Evolutionary conservation across 2,329 filamentous ascomycete species (phyloP).

Genomic region (Colletotrichum gloeosporioides): DNA sequence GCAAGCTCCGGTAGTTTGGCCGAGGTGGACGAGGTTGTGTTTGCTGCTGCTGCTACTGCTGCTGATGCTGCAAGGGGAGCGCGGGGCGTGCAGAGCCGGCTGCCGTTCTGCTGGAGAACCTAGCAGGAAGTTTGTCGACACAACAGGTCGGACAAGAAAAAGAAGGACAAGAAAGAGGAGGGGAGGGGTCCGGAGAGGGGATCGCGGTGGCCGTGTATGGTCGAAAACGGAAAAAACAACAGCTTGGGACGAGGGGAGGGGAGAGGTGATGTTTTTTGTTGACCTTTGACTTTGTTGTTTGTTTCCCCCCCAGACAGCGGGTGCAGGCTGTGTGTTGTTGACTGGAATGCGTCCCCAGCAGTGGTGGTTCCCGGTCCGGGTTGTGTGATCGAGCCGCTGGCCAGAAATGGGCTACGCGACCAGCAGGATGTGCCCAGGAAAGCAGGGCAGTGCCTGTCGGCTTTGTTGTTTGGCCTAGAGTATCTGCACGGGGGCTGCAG

Average conservation of each 20-base stretch:
- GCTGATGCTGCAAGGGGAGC: neutral
- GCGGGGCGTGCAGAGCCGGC: constrained; percentile 19
- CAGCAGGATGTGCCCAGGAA: neutral
- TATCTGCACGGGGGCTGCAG: constrained; percentile 14
- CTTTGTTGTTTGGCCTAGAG: constrained; percentile 14
- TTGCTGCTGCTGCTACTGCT: neutral
- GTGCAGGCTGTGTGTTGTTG: constrained; percentile 14
- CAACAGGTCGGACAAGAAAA: neutral
- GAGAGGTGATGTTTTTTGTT: constrained; percentile 19
- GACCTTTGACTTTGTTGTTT: constrained; percentile 18
- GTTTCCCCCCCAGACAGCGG: neutral
- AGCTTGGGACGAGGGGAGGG: neutral
- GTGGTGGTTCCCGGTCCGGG: constrained; percentile 1
- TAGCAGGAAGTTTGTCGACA: neutral
- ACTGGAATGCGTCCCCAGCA: constrained; percentile 18
- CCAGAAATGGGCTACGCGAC: constrained; percentile 9
- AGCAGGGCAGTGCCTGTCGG: constrained; percentile 17
- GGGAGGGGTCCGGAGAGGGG: neutral
- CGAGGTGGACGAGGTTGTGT: neutral
- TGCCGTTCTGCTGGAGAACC: constrained; percentile 8
- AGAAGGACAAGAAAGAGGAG: neutral
- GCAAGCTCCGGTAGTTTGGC: neutral
- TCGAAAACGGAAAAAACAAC: neutral
- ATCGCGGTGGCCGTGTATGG: neutral
- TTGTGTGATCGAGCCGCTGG: neutral